Evolutionary conservation across 345 rosid genomes (phyloP).

Genomic region (Populus ilicifolia): DNA sequence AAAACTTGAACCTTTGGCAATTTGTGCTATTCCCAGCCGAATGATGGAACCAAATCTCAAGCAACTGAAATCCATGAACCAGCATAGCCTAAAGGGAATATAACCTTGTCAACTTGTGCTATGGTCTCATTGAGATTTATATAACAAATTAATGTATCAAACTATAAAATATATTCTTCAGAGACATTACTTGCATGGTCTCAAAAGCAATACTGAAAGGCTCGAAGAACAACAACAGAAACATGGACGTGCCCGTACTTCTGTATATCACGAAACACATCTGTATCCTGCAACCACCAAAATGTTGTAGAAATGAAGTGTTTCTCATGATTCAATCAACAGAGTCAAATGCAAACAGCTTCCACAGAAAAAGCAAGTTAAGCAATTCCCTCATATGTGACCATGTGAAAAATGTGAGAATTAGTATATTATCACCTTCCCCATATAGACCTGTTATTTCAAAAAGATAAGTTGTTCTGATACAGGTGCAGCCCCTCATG

Average conservation of each 20-base stretch:
- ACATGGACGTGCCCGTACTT: conserved; percentile 41
- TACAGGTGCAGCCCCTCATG: background rate
- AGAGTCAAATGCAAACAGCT: background rate
- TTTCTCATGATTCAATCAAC: background rate
- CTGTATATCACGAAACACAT: conserved; percentile 39
- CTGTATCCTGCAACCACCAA: conserved; percentile 48
- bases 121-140: background rate
- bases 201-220: conserved; percentile 65
- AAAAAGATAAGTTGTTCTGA: background rate
- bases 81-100: conserved; percentile 60
- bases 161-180: background rate
- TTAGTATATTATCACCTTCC: background rate
- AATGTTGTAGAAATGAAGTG: background rate
- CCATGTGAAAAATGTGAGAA: background rate
- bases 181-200: conserved; percentile 55
- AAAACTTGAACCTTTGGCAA: conserved; percentile 59
- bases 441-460: background rate
- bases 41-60: conserved; percentile 84
- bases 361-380: background rate
- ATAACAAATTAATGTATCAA: background rate
- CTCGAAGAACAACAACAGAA: conserved; percentile 55
- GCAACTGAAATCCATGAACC: conserved; percentile 90
- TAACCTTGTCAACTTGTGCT: background rate
- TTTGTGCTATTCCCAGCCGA: conserved; percentile 51
- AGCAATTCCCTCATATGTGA: background rate